Conservation (phyloP, 2,329 filamentous ascomycete species). For the Trichoderma atroviride region DNA sequence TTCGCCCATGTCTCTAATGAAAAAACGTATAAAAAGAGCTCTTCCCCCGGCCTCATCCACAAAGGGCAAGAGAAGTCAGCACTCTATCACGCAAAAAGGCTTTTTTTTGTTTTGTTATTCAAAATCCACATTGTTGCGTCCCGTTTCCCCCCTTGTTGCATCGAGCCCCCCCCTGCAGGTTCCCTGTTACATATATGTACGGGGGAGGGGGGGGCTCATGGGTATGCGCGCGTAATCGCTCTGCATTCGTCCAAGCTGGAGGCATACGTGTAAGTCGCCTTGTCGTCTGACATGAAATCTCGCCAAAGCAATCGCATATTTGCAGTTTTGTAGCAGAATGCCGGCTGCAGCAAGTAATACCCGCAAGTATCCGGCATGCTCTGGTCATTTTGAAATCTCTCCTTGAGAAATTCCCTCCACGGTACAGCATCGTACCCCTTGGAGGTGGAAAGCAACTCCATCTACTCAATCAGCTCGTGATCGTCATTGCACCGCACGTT, state of each 20-base stretch:
- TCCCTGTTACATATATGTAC: neutral
- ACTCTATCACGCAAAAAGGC: neutral
- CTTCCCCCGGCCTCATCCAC: neutral
- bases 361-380: neutral
- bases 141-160: neutral
- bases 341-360: neutral
- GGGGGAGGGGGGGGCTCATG: neutral
- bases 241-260: neutral
- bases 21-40: neutral
- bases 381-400: too few relatives aligned
- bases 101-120: neutral
- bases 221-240: neutral
- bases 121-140: neutral
- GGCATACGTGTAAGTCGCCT: neutral
- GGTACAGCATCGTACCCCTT: neutral
- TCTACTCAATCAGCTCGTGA: conserved; percentile 20
- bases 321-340: neutral
- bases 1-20: neutral
- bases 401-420: neutral
- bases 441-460: neutral
- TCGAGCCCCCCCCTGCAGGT: neutral
- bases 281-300: neutral
- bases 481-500: conserved; percentile 27
- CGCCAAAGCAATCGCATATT: neutral
- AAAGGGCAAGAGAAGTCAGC: neutral